A percentile compares a stretch with the other conserved stretches of the same genome.
Evolutionary conservation across 2,329 filamentous ascomycete species (phyloP).

Genomic region (Esteya vermicola): DNA sequence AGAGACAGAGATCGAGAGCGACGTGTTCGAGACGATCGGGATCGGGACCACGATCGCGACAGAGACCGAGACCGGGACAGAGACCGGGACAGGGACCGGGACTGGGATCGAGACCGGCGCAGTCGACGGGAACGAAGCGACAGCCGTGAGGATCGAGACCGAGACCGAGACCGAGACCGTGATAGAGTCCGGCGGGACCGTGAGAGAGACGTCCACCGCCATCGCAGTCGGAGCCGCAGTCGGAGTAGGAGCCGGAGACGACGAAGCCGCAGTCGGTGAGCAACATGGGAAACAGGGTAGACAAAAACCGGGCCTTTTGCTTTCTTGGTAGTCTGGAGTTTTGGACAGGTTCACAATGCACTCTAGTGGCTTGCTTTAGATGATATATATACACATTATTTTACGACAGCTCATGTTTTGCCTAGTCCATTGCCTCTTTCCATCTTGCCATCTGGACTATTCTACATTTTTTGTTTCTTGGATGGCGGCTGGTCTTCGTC

Average conservation of each 20-base stretch:
- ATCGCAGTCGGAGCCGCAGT: conserved; percentile 5
- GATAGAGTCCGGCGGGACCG: background rate
- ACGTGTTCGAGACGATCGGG: no score
- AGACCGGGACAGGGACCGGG: conserved; percentile 8
- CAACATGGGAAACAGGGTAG: conserved; percentile 9
- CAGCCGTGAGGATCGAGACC: conserved; percentile 16
- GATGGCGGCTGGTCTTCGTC: conserved; percentile 33
- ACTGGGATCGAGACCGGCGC: conserved; percentile 14
- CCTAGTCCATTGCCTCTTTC: no score
- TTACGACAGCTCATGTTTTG: no score
- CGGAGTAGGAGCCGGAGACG: background rate
- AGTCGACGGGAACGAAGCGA: conserved; percentile 14
- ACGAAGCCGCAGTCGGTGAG: conserved; percentile 15
- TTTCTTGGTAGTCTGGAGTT: no score
- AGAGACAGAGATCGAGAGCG: conserved; percentile 16
- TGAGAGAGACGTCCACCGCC: conserved; percentile 12
- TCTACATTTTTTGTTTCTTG: conserved; percentile 20
- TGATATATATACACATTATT: no score
- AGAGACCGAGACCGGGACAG: background rate
- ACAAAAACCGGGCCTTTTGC: background rate
- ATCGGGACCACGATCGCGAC: no score
- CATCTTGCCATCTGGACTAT: background rate
- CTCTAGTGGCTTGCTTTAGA: no score
- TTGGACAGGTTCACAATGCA: no score
- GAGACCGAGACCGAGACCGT: conserved; percentile 11